These are phyloP conservation scores for Carpinus fangiana DNA, from an alignment of 306 rosid species.

Conservation along the genomic window DNA sequence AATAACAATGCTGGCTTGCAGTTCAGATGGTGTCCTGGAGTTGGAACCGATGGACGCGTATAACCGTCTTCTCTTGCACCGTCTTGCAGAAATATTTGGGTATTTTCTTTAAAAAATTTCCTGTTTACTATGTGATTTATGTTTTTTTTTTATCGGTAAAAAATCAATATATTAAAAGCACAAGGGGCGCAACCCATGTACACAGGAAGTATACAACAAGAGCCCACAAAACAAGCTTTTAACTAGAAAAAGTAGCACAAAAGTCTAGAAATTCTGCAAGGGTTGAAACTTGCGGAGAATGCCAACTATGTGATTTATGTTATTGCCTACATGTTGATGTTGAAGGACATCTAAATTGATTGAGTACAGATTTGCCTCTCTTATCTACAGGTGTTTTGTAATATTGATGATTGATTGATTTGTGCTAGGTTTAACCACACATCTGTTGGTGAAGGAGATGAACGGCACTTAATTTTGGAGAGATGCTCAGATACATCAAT, in stretches of 20 bases:
- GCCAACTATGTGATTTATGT: background rate
- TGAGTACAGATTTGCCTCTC: background rate
- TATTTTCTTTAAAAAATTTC: slow-evolving; percentile 33
- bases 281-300: too few relatives aligned
- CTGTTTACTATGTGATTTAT: slow-evolving; percentile 7
- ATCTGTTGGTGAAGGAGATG: slow-evolving; percentile 96
- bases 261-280: too few relatives aligned
- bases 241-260: too few relatives aligned
- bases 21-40: slow-evolving; percentile 79
- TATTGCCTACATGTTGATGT: background rate
- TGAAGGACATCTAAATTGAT: background rate
- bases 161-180: too few relatives aligned
- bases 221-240: too few relatives aligned
- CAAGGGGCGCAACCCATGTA: too few relatives aligned
- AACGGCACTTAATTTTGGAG: slow-evolving; percentile 87
- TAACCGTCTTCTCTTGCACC: slow-evolving; percentile 94
- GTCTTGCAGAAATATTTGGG: slow-evolving; percentile 99
- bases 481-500: slow-evolving; percentile 85
- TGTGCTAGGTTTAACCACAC: slow-evolving; percentile 77
- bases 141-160: too few relatives aligned
- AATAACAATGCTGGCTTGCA: slow-evolving; percentile 31
- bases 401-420: slow-evolving; percentile 16
- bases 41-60: slow-evolving; percentile 94
- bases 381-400: background rate
- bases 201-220: too few relatives aligned